Conservation (phyloP, 345 rosid genomes). For the Eucalyptus polybractea region DNA sequence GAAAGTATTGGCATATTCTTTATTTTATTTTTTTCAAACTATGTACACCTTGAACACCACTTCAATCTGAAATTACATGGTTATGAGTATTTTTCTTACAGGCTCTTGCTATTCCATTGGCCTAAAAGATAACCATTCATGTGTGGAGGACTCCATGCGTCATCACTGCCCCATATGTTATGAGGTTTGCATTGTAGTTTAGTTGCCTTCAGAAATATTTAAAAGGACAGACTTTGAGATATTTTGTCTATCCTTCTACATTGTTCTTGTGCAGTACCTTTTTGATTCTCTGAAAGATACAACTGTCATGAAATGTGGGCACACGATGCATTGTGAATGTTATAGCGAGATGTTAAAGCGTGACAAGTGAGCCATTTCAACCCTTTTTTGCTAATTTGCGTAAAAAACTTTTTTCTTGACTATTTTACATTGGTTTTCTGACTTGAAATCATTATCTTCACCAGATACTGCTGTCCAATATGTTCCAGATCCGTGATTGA, state of each 20-base stretch:
- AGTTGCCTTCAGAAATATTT: neutral
- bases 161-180: conserved; percentile 98
- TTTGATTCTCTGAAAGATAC: conserved; percentile 92
- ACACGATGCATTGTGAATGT: conserved; percentile 92
- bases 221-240: neutral
- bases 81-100: neutral
- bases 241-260: neutral
- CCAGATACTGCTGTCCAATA: conserved; percentile 84
- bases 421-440: neutral
- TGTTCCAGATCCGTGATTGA: conserved; percentile 86
- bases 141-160: conserved; percentile 93
- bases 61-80: neutral
- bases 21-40: neutral
- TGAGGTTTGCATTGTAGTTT: conserved; percentile 40
- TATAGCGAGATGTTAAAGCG: conserved; percentile 70
- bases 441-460: neutral
- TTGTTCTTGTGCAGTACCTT: conserved; percentile 46
- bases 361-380: conserved; percentile 47
- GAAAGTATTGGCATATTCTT: neutral
- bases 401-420: neutral
- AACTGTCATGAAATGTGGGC: conserved; percentile 93
- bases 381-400: neutral
- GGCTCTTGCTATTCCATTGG: conserved; percentile 71
- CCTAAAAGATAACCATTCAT: conserved; percentile 64
- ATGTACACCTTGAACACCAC: neutral